phyloP scores from a whole-genome alignment of 2,329 filamentous ascomycete species.

The Ophiostoma australiae region DNA sequence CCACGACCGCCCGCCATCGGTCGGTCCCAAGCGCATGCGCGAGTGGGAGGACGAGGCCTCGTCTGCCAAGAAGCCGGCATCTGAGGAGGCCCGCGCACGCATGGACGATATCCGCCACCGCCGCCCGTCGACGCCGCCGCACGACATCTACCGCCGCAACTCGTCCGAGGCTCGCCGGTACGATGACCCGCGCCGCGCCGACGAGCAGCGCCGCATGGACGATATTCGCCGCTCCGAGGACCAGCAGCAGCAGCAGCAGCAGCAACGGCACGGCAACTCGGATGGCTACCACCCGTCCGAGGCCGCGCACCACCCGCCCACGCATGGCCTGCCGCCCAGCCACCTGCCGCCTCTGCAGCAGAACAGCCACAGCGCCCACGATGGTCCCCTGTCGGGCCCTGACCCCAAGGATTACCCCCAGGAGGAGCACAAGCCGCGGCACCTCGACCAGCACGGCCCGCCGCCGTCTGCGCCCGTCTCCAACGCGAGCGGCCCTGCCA shows the following conservation, averaged over 20 bases:
- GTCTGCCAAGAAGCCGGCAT: constrained; percentile 76
- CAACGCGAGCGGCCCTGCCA: neutral
- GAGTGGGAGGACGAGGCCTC: constrained; percentile 91
- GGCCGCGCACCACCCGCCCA: constrained; percentile 76
- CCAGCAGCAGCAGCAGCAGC: constrained; percentile 38
- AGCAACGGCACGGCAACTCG: constrained; percentile 63
- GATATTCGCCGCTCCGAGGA: constrained; percentile 49
- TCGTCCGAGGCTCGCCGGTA: constrained; percentile 67
- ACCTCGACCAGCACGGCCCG: constrained; percentile 42
- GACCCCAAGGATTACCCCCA: constrained; percentile 48
- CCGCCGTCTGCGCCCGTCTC: constrained; percentile 45
- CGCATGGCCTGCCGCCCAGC: constrained; percentile 54
- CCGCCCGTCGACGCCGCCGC: constrained; percentile 68
- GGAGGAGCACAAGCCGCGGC: constrained; percentile 51
- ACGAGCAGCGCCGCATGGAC: constrained; percentile 57
- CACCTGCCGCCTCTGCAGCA: constrained; percentile 62
- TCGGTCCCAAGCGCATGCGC: constrained; percentile 74
- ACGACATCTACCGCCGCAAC: constrained; percentile 66
- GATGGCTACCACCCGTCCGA: constrained; percentile 86
- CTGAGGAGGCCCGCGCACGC: constrained; percentile 79
- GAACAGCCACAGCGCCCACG: constrained; percentile 48
- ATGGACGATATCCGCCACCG: constrained; percentile 80
- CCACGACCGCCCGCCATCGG: constrained; percentile 72
- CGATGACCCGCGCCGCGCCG: constrained; percentile 55
- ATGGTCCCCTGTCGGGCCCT: constrained; percentile 43